Base-by-base conservation (phyloP, 2,329 filamentous ascomycete genomes). In the Colletotrichum tabaci region DNA sequence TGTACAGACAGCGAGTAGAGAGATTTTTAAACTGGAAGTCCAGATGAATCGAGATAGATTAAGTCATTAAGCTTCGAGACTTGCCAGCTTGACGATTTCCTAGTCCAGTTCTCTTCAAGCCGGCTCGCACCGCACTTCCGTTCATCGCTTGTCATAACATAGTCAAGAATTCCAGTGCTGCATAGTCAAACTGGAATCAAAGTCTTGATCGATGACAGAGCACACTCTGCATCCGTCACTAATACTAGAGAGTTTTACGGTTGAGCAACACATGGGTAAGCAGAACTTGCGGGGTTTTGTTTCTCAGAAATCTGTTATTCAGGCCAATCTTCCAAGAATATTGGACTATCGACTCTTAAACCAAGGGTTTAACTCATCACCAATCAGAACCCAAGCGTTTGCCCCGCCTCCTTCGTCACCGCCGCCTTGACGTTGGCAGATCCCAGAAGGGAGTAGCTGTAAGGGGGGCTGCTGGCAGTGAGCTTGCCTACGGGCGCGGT, bases 381-480 rank as follows among this genome's bases (percentile, higher is more conserved):
- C 1, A 12, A 50, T 61, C 44, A 73, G 30, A 73, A 73, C 2
- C 63, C 61, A 16, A 81, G 72, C 26, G 74, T 82, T 75, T 81
- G 79, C 18, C 81, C 81, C 7, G 80, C 81, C n/a, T 69, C 78
- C 49, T 74, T 75, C 1, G 76, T 75, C 21, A 87, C 81, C 12
- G 81, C 79, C 40, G 74, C 78, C 76, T 84, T 80, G 30, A 88
- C 84, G 30, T 79, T 83, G 8, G 72, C 79, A 0, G 84, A 84
- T 0, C 85, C 86, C 30, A 89, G 76, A 3, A 74, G 73, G 1
- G 60, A 60, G 66, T 85, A 77, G 9, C 78, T 80, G 78, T 89
- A 89, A 26, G 77, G 76, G 77, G 90, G 90, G 0, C 84, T 85
- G 13, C 88, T 81, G 13, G 79, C 80, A 38, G 78, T 86, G 18